These are phyloP conservation scores for Pichia kudriavzevii DNA, from an alignment of 1,139 yeast genomes.

Conservation along the genomic window DNA sequence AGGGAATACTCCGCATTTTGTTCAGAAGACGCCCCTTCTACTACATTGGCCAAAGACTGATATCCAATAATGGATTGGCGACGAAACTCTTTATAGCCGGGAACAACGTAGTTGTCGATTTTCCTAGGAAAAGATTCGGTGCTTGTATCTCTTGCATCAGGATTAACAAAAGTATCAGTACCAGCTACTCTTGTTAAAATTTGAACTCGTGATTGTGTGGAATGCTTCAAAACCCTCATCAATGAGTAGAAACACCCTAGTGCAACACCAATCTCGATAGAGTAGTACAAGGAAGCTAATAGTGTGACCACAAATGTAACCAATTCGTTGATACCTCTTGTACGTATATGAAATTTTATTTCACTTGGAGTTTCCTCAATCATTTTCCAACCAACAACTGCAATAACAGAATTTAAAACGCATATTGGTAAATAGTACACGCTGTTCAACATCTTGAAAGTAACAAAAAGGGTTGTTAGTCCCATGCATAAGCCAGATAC, in stretches of 20 bases:
- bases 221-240: constrained; percentile 72
- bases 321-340: constrained; percentile 73
- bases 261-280: constrained; percentile 85
- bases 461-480: constrained; percentile 56
- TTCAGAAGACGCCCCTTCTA: background rate
- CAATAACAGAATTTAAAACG: constrained; percentile 72
- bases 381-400: constrained; percentile 69
- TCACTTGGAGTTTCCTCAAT: constrained; percentile 87
- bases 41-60: background rate
- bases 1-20: background rate
- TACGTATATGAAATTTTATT: constrained; percentile 60
- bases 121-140: constrained; percentile 7
- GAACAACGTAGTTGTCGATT: constrained; percentile 17
- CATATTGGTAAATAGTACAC: constrained; percentile 76
- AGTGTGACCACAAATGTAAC: constrained; percentile 69
- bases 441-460: constrained; percentile 51
- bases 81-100: constrained; percentile 29
- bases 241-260: constrained; percentile 78
- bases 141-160: constrained; percentile 42
- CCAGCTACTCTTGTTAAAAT: constrained; percentile 79
- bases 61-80: constrained; percentile 14
- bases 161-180: constrained; percentile 67
- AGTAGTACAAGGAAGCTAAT: constrained; percentile 64
- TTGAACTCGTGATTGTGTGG: constrained; percentile 84
- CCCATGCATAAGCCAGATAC: constrained; percentile 82